These are phyloP conservation scores for Termitomyces titanicus DNA, from an alignment of 768 basidiomycete genomes.

Conservation along the genomic window DNA sequence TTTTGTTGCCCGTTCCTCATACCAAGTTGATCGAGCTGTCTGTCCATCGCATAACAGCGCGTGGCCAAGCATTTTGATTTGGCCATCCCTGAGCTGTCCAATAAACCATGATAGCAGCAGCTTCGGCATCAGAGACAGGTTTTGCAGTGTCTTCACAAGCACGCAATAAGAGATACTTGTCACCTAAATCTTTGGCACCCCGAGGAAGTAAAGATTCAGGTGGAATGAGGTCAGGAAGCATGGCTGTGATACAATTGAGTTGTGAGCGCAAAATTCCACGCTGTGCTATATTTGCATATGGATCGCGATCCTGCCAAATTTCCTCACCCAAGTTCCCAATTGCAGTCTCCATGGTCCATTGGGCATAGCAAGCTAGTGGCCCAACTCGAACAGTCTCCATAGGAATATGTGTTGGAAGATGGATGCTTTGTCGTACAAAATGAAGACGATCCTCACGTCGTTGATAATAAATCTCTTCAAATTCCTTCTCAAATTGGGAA, in stretches of 20 bases:
- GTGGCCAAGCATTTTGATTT: constrained; percentile 10
- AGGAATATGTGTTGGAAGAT: too few relatives aligned
- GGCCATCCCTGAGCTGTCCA: constrained; percentile 9
- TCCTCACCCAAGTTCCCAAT: too few relatives aligned
- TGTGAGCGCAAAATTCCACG: constrained; percentile 16
- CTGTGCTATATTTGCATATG: constrained; percentile 3
- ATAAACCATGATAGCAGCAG: neutral
- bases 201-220: neutral
- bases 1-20: neutral
- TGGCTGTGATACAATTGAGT: constrained; percentile 16
- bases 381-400: neutral
- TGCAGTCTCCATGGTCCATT: too few relatives aligned
- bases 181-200: constrained; percentile 4
- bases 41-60: neutral
- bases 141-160: constrained; percentile 1
- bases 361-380: neutral
- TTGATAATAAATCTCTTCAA: too few relatives aligned
- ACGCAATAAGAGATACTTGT: constrained; percentile 15
- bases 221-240: constrained; percentile 20
- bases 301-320: too few relatives aligned
- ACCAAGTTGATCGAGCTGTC: neutral
- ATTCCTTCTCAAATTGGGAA: neutral
- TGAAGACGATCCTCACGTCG: neutral
- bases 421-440: neutral
- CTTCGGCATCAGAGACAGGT: constrained; percentile 16